Evolutionary conservation across 441 rosid species (phyloP).

Genomic region (Pelargonium cotyledonis): DNA sequence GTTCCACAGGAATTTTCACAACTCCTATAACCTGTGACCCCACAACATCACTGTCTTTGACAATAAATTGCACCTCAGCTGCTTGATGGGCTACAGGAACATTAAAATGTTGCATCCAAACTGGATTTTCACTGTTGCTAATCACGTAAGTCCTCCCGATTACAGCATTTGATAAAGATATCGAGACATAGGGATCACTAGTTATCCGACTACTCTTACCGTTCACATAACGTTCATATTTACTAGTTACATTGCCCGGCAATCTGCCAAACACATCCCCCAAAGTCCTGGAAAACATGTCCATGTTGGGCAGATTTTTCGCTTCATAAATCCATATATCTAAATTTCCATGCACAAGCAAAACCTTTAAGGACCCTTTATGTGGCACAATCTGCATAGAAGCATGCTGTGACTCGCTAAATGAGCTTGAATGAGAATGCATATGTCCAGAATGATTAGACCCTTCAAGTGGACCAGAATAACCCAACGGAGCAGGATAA

Average conservation of each 20-base stretch:
- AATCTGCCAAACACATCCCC: slow-evolving; percentile 49
- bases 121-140: slow-evolving; percentile 80
- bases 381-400: slow-evolving; percentile 46
- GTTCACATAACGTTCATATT: slow-evolving; percentile 45
- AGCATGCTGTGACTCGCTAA: slow-evolving; percentile 35
- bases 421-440: slow-evolving; percentile 31
- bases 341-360: slow-evolving; percentile 77
- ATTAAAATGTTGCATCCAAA: slow-evolving; percentile 79
- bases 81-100: slow-evolving; percentile 87
- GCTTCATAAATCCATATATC: slow-evolving; percentile 76
- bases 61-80: slow-evolving; percentile 73
- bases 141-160: slow-evolving; percentile 80
- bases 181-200: slow-evolving; percentile 89
- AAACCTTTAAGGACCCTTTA: slow-evolving; percentile 55
- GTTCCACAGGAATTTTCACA: slow-evolving; percentile 77
- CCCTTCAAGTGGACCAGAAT: slow-evolving; percentile 7
- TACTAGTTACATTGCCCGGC: slow-evolving; percentile 38
- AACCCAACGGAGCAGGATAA: slow-evolving; percentile 11
- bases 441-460: slow-evolving; percentile 4
- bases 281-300: slow-evolving; percentile 79
- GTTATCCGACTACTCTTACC: slow-evolving; percentile 38
- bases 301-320: slow-evolving; percentile 90
- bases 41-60: slow-evolving; percentile 89
- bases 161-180: slow-evolving; percentile 53
- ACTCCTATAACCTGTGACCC: slow-evolving; percentile 83